Percentiles rank a stretch among this genome's conserved stretches.
Conservation (phyloP, 2,329 filamentous ascomycete genomes). For the Teratosphaeria destructans region DNA sequence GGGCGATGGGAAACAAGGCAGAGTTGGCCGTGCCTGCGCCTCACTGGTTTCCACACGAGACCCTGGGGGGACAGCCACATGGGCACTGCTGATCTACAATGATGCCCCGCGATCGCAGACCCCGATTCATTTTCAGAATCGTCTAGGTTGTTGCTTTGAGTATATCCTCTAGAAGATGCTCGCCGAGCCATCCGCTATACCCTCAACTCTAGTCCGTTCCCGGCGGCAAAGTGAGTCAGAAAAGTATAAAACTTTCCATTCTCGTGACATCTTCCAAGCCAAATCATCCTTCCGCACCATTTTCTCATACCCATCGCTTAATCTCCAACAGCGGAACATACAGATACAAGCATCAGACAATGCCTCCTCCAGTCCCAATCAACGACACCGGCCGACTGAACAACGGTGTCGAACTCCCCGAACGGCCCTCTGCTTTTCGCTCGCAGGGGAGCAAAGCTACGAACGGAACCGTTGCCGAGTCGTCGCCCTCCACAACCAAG, state of each 20-base stretch:
- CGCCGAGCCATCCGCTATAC: neutral
- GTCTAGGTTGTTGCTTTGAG: neutral
- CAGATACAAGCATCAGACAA: neutral
- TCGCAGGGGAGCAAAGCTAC: conserved; percentile 5
- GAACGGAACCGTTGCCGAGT: conserved; percentile 1
- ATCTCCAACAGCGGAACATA: neutral
- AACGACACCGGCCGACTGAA: conserved; percentile 2
- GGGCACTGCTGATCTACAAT: neutral
- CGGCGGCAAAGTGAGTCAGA: neutral
- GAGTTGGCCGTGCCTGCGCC: neutral
- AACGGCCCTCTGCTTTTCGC: conserved; percentile 7
- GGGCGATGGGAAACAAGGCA: neutral
- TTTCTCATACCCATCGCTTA: neutral
- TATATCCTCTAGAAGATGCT: neutral
- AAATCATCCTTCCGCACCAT: neutral
- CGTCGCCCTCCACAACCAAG: neutral
- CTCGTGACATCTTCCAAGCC: neutral
- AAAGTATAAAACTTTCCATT: neutral
- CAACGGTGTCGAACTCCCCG: conserved; percentile 3
- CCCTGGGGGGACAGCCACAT: neutral
- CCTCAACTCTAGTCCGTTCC: neutral
- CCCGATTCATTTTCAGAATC: neutral
- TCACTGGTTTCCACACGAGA: neutral
- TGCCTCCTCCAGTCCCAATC: conserved; percentile 1
- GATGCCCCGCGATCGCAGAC: neutral